Evolutionary conservation across 2,329 filamentous ascomycete species (phyloP), one percentile per base, ranked within the genome.

Genomic region (Aureobasidium subglaciale): DNA sequence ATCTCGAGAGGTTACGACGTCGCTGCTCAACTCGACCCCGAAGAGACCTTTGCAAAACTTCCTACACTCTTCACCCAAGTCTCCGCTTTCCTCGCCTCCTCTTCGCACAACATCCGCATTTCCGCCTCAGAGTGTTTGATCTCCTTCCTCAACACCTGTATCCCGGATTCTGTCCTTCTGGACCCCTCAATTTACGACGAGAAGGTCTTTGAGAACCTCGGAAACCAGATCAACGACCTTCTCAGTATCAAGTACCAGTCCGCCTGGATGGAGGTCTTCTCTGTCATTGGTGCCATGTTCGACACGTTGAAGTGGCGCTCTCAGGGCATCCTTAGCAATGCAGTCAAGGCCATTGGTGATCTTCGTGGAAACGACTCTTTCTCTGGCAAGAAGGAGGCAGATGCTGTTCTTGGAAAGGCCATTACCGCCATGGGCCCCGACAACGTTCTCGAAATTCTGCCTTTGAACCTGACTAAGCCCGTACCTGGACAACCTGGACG

Each of bases 101-200:
- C 88, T 0, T 92, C 91, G 1, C 86, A 92, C 71, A 96, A 96
- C 69, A 96, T 99, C 64, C 84, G 93, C 58, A 83, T 96, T 29
- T 97, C 93, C 3, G 90, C 93, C 4, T 95, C 93, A 0, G 92
- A 99, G 70, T 96, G 93, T 68, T 74, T 99, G 58, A 87, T 96
- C 56, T 96, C 92, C 1, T 93, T 99, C 68, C 79, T 96, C 66
- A 87, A 84, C 61, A 96, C 93, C 68, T 95, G 93, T 65, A 79
- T 99, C 27, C 93, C 93, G 1, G 79, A 86, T 49, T 84, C 82
- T 62, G 88, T 91, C 42, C 84, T 99, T 32, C 72, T 95, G 6
- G 89, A 96, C 61, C 90, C 91, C 22, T 95, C 91, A 2, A 81
- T 96, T 43, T 95, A 88, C 68, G 92, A 97, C 63, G 91, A 97